phyloP scores from a whole-genome alignment of 768 basidiomycete genomes.

The Tephrocybe sp. region DNA sequence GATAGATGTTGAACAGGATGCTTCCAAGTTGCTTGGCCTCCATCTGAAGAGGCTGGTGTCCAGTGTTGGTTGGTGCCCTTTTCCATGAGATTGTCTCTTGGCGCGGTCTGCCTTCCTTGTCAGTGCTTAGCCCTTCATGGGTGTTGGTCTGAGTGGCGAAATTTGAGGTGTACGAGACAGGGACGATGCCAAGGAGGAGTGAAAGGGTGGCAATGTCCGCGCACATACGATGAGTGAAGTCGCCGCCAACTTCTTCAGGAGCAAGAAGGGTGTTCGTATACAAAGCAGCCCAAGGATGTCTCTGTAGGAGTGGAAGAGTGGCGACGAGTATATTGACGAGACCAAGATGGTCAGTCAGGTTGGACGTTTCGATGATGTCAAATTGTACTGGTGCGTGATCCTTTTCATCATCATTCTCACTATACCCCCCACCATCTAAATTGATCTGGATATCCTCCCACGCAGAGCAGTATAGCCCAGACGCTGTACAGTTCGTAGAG shows the following conservation, averaged over 20 bases:
- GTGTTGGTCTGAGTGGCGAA: conserved; percentile 40
- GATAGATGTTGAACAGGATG: conserved; percentile 43
- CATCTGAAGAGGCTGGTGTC: conserved; percentile 2
- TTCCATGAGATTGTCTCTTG: conserved; percentile 11
- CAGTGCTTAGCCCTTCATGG: conserved; percentile 32
- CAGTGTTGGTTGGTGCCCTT: not conserved
- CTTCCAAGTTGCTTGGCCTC: conserved; percentile 29
- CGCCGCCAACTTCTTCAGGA: conserved; percentile 22
- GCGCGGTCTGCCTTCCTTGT: not conserved
- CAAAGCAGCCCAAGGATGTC: conserved; percentile 29
- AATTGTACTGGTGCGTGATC: conserved; percentile 34
- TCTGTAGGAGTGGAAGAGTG: conserved; percentile 36
- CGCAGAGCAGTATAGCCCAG: conserved; percentile 29
- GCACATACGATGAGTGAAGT: conserved; percentile 30
- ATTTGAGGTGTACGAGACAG: conserved; percentile 38
- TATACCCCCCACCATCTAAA: conserved; percentile 34
- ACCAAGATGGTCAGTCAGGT: conserved; percentile 48
- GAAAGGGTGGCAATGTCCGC: conserved; percentile 41
- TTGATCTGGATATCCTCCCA: conserved; percentile 35
- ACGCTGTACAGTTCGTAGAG: conserved; percentile 16
- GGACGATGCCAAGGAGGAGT: conserved; percentile 41
- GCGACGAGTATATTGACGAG: conserved; percentile 43
- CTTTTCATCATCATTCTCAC: not conserved
- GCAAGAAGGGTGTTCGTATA: conserved; percentile 43
- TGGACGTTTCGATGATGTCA: conserved; percentile 51